Percentiles rank a stretch among this genome's conserved stretches.
These are phyloP conservation scores for Ilex paraguariensis DNA, from an alignment of 305 asterid genomes.

Conservation along the genomic window DNA sequence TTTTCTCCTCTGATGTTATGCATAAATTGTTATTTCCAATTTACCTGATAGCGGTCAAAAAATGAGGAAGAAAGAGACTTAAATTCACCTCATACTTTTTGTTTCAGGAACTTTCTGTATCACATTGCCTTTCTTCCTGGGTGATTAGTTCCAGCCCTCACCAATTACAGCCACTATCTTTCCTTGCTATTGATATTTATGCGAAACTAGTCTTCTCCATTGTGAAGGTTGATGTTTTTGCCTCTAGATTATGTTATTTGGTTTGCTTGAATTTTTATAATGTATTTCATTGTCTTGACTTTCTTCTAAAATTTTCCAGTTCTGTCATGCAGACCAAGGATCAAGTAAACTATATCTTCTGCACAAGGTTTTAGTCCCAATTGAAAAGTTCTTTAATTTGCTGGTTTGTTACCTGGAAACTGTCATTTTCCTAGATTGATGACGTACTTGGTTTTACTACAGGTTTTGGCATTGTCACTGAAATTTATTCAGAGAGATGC, in stretches of 20 bases:
- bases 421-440: constrained; percentile 4
- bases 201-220: constrained; percentile 80
- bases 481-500: constrained; percentile 76
- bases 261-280: not conserved
- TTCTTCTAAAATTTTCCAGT: constrained; percentile 42
- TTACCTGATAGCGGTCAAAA: not conserved
- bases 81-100: not conserved
- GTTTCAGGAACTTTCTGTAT: constrained; percentile 82
- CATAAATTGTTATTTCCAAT: not conserved
- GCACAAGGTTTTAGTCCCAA: constrained; percentile 55
- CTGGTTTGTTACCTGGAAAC: constrained; percentile 8
- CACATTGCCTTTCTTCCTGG: constrained; percentile 84
- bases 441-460: constrained; percentile 12
- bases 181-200: constrained; percentile 93
- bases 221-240: constrained; percentile 60
- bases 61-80: too few species aligned
- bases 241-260: not conserved
- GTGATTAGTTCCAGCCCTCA: constrained; percentile 59
- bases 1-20: constrained; percentile 3
- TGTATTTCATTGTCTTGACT: not conserved
- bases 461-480: constrained; percentile 90
- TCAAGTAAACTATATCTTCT: constrained; percentile 66
- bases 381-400: constrained; percentile 4
- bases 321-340: constrained; percentile 75
- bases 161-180: constrained; percentile 67